Base-by-base conservation (phyloP, 306 rosid genomes). In the Cyclanthera cordifolia region DNA sequence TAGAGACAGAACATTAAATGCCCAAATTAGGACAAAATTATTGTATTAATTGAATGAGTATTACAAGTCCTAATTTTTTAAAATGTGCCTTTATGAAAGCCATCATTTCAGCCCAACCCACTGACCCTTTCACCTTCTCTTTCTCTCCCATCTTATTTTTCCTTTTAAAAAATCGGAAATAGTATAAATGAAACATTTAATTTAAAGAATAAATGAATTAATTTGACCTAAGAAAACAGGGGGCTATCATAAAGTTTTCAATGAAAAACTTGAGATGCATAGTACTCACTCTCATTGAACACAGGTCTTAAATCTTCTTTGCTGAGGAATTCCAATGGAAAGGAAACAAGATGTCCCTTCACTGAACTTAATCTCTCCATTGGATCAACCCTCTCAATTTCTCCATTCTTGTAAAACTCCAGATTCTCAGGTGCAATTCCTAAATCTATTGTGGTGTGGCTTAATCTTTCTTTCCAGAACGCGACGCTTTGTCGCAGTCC, bases 221-320 rank as follows among this genome's bases (percentile, higher is more conserved):
- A 23, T 20, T 20, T 24, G 23, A 15, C 24, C 54, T 66, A 66
- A 66, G 46, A 23, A 45, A 27, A 27, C 46, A 58, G 19, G 28
- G 21, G 28, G 21, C 4, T 19, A 7, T 13, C 12, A 7, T 13
- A 37, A 17, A 19, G 27, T 1, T 3, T 25, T 72, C 13, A 93
- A 76, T 86, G 95, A 74, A 93, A 93, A 67, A 93, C 99, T 72
- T 86, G 96, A 79, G 88, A 64, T 1, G 99, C 95, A 56, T 93
- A 90, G 70, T 93, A 93, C 78, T 93, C 97, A 49, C 99, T 90
- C 75, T 90, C 95, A 48, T 82, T 93, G 79, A 93, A 90, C 27
- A 86, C 90, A 25, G 99, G 99, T 83, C 96, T 82, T n/a, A 93
- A 77, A 73, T 84, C 95, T 90, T 93, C 99, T 66, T 85, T 81